Conservation (phyloP, 2,329 filamentous ascomycete species). For the Aulographum hederae region DNA sequence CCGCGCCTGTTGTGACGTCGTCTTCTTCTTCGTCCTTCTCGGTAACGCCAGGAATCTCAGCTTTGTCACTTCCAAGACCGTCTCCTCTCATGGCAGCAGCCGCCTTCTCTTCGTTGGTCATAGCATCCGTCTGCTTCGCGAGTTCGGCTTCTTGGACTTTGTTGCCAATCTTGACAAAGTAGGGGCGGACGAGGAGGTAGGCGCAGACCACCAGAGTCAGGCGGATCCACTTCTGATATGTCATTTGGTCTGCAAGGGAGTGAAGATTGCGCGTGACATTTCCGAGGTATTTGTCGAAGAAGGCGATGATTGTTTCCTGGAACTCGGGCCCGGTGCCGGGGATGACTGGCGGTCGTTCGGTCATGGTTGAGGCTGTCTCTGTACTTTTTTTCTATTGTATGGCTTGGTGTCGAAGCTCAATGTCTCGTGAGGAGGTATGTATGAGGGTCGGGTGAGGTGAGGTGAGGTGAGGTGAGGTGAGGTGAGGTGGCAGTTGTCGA, state of each 20-base stretch:
- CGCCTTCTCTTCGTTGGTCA: constrained; percentile 19
- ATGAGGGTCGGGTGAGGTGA: too few relatives aligned
- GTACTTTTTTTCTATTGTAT: too few relatives aligned
- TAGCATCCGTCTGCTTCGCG: constrained; percentile 26
- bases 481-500: too few relatives aligned
- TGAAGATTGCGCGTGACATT: too few relatives aligned
- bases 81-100: constrained; percentile 16
- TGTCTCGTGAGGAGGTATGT: too few relatives aligned
- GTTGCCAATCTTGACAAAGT: constrained; percentile 49
- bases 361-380: too few relatives aligned
- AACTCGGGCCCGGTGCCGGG: too few relatives aligned
- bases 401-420: too few relatives aligned
- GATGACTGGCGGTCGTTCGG: too few relatives aligned
- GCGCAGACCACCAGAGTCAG: constrained; percentile 53
- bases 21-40: constrained; percentile 22
- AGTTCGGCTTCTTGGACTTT: constrained; percentile 45
- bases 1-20: constrained; percentile 26
- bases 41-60: constrained; percentile 34
- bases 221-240: constrained; percentile 37
- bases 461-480: too few relatives aligned
- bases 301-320: constrained; percentile 11
- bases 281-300: constrained; percentile 19
- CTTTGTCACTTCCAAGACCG: constrained; percentile 16
- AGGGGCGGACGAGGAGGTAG: constrained; percentile 57
- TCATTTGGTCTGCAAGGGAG: constrained; percentile 25